Conservation (phyloP, 257 asterid genomes). For the Orobanche coerulescens region DNA sequence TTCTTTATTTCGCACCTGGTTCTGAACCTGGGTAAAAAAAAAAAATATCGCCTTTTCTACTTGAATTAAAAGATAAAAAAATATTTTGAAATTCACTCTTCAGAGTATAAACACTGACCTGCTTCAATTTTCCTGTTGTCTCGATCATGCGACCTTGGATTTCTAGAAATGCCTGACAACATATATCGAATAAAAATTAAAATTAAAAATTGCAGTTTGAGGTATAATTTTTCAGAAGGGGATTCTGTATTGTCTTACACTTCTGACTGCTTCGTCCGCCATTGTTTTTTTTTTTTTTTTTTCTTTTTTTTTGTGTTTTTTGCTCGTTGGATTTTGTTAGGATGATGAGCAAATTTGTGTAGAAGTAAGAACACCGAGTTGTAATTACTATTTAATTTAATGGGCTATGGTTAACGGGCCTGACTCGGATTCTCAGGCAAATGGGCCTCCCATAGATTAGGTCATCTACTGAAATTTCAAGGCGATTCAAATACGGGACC, state of each 20-base stretch:
- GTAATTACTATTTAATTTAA: not conserved
- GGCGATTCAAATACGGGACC: too few relatives aligned
- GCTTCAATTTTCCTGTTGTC: slow-evolving; percentile 77
- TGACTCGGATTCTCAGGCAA: not conserved
- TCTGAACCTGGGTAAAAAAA: slow-evolving; percentile 52
- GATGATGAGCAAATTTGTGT: too few relatives aligned
- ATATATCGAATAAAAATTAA: not conserved
- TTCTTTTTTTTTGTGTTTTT: not conserved
- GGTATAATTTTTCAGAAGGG: not conserved
- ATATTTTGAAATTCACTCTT: not conserved
- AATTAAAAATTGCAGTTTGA: not conserved
- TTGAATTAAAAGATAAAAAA: not conserved
- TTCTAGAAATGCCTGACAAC: slow-evolving; percentile 73
- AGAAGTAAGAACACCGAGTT: too few relatives aligned
- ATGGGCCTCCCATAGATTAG: not conserved
- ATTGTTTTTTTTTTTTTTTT: slow-evolving; percentile 20
- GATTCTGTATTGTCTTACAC: slow-evolving; percentile 32
- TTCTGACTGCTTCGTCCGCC: slow-evolving; percentile 86
- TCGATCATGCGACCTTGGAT: slow-evolving; percentile 94
- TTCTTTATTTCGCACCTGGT: slow-evolving; percentile 77
- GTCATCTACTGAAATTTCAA: too few relatives aligned
- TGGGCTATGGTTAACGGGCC: not conserved
- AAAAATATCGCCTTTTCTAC: not conserved
- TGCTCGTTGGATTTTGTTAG: too few relatives aligned
- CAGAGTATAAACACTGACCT: slow-evolving; percentile 35